Conservation (phyloP, 2,329 filamentous ascomycete species). For the Apiospora sp. region DNA sequence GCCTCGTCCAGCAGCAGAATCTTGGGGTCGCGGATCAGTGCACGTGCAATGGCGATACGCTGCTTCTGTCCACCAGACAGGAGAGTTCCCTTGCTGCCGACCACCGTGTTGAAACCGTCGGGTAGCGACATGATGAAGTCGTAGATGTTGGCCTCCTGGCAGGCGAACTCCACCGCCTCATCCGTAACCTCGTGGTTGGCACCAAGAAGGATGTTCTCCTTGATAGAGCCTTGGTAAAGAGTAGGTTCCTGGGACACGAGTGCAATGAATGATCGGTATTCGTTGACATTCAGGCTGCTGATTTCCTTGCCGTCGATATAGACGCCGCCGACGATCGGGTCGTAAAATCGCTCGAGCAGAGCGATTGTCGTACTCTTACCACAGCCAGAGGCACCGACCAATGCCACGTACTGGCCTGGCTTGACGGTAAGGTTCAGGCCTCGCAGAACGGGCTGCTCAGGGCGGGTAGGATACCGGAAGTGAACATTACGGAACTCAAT, state of each 20-base stretch:
- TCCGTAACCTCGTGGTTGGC: conserved; percentile 74
- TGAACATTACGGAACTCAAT: conserved; percentile 93
- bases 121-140: conserved; percentile 89
- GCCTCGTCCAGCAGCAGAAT: conserved; percentile 86
- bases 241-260: conserved; percentile 96
- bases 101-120: conserved; percentile 84
- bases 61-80: conserved; percentile 94
- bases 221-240: conserved; percentile 90
- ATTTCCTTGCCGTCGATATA: conserved; percentile 87
- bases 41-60: conserved; percentile 90
- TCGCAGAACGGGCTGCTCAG: conserved; percentile 89
- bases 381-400: conserved; percentile 93
- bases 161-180: conserved; percentile 77
- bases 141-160: conserved; percentile 90
- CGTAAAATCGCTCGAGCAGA: conserved; percentile 92
- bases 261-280: conserved; percentile 84
- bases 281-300: conserved; percentile 79
- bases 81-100: conserved; percentile 86
- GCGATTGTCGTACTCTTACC: conserved; percentile 95
- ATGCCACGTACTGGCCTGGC: conserved; percentile 83
- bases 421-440: conserved; percentile 79
- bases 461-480: conserved; percentile 91
- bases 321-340: conserved; percentile 81
- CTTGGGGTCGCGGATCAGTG: conserved; percentile 88
- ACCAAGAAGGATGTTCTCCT: conserved; percentile 88